These are phyloP conservation scores for Austroboletus eburneus DNA, from an alignment of 768 basidiomycete species.

Conservation along the genomic window DNA sequence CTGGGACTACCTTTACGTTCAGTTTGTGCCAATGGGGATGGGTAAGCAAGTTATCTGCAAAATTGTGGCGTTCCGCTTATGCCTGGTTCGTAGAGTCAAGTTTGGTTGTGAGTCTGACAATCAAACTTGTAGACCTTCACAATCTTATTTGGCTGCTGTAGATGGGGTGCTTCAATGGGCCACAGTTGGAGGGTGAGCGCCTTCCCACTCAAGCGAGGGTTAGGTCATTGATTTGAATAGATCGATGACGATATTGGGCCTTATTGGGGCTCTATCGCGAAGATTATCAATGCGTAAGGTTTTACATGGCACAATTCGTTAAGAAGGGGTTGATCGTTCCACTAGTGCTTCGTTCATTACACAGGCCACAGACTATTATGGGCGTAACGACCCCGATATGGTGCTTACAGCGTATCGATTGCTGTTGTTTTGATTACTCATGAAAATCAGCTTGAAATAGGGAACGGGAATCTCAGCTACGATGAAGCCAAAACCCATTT, in stretches of 20 bases:
- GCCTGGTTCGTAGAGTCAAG: slow-evolving; percentile 41
- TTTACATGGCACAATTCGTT: background rate
- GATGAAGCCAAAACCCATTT: slow-evolving; percentile 68
- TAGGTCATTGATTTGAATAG: slow-evolving; percentile 2
- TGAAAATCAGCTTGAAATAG: slow-evolving; percentile 48
- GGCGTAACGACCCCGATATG: slow-evolving; percentile 64
- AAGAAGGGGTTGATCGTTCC: background rate
- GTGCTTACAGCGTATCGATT: slow-evolving; percentile 25
- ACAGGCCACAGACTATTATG: slow-evolving; percentile 59
- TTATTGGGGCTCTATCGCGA: slow-evolving; percentile 47
- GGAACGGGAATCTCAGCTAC: slow-evolving; percentile 56
- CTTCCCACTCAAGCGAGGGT: background rate
- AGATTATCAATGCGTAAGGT: slow-evolving; percentile 51
- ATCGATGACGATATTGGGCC: slow-evolving; percentile 28
- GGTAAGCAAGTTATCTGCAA: slow-evolving; percentile 33
- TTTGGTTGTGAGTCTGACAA: slow-evolving; percentile 55
- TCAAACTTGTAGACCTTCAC: slow-evolving; percentile 14
- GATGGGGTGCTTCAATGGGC: slow-evolving; percentile 31
- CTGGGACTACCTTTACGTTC: slow-evolving; percentile 52
- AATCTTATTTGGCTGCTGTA: slow-evolving; percentile 14
- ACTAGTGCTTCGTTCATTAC: slow-evolving; percentile 60
- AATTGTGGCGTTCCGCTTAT: background rate
- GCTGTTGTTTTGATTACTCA: slow-evolving; percentile 1
- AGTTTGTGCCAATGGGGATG: slow-evolving; percentile 67
- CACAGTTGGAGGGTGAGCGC: slow-evolving; percentile 43